Base-by-base conservation (phyloP, 2,329 filamentous ascomycete genomes). In the Fusarium sp. region DNA sequence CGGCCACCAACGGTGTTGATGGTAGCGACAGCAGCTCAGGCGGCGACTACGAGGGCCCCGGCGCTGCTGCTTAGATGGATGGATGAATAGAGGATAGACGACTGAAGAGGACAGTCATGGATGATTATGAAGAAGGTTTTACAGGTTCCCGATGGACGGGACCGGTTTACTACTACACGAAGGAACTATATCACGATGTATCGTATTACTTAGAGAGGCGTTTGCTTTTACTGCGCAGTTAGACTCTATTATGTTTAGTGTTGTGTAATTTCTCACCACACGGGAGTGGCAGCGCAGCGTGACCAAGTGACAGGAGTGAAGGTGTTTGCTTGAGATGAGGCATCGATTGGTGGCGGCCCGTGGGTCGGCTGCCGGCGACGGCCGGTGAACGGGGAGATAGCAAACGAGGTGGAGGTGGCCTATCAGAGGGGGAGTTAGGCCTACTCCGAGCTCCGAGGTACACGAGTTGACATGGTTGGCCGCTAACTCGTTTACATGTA, bases 11-110 rank as follows among this genome's bases (percentile, higher is more conserved):
- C 66, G 81, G 78, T 31, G 81, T 72, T 72, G 81, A 74, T 29
- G 81, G 78, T 11, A 85, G 83, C 66, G 81, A 84, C 54, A 85
- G 82, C 75, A 82, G 82, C 18, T 81, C 82, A 31, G 86, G 82
- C 45, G 79, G 80, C 33, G 81, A 84, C 52, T 80, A 87, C 74
- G 78, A 88, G 70, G 81, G 87, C 73, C 78, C 81, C 29, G 79
- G 86, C 68, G 69, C 79, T 6, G 86, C 86, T 13, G 85, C 86
- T 38, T 85, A 81, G 75, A 63, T 71, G 38, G 22, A 79, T 65
- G 65, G 25, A 62, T 45, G 38, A 57, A 56, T 58, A 73, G 56
- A 47, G 22, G 42, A 71, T 36, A 60, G 62, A 68, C 65, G 62
- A 66, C 79, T 73, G 14, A 56, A 65, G 72, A 69, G 56, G 68